Evolutionary conservation across 2,329 filamentous ascomycete species (phyloP), one percentile per base, ranked within the genome.

Genomic region (Hortaea werneckii): DNA sequence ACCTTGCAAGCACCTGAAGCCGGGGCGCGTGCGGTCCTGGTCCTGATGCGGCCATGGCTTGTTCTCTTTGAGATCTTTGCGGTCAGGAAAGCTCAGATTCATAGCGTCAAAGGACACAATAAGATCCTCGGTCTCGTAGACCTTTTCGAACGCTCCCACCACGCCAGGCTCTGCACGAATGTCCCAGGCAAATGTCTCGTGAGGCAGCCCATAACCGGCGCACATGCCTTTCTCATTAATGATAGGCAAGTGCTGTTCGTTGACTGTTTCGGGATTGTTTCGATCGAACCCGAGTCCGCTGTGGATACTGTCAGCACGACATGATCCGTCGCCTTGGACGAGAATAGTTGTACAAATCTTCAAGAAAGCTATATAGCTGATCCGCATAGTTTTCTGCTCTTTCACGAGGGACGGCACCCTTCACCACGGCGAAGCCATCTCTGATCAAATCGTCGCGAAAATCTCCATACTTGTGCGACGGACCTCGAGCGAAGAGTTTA

Each of bases 31-130:
- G 20, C 20, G 20, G 20, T 20, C 20, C 20, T 20, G 20, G 20
- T 20, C 20, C 20, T 20, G 20, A 20, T 20, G 20, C 20, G 20
- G 20, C 20, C 20, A 20, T 20, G 20, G 20, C 20, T 20, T 20
- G 20, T 20, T 20, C 20, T 20, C 20, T 20, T 20, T 20, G 20
- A 20, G 20, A 20, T 20, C 20, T 20, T 20, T 20, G 20, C 20
- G 20, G 20, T 20, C 20, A 20, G 20, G 20, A 20, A 20, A 20
- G 20, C 20, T 20, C 20, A 20, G 66, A 57, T 72, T 73, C 50
- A 72, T 58, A 5, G 67, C 67, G 48, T 75, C 72, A 48, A 73
- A 75, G 0, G 71, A 74, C 1, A 73, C 72, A 20, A 75, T 65
- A 20, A 75, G 55, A 41, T 75, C 70, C 41, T 67, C 54, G 1